Conservation (phyloP, 257 asterid genomes). For the Solanum rostratum region DNA sequence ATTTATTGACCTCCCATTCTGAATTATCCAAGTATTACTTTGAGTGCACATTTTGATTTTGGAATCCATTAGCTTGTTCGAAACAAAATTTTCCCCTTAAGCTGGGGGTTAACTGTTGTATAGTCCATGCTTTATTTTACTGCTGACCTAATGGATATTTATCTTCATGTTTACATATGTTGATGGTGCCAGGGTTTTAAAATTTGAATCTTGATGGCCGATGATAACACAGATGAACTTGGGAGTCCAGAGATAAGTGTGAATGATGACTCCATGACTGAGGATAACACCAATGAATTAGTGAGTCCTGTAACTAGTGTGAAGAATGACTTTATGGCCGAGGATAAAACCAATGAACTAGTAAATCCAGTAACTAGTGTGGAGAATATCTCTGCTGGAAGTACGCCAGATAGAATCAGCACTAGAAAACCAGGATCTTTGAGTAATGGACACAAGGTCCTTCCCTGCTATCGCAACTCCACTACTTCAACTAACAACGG, state of each 20-base stretch:
- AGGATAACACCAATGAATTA: not conserved
- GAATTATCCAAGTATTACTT: not conserved
- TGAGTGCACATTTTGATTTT: not conserved
- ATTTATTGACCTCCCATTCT: not conserved
- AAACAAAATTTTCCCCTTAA: not conserved
- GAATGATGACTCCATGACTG: not conserved
- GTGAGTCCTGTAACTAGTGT: not conserved
- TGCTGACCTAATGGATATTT: not conserved
- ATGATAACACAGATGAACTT: not conserved
- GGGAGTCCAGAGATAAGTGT: not conserved
- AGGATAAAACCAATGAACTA: conserved; percentile 22
- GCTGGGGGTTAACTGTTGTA: not conserved
- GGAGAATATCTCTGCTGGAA: conserved; percentile 11
- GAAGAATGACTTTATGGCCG: conserved; percentile 16
- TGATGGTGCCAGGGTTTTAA: not conserved
- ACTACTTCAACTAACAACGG: conserved; percentile 21
- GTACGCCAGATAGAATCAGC: not conserved
- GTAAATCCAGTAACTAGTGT: conserved; percentile 6
- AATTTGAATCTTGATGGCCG: not conserved
- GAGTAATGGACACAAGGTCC: conserved; percentile 6
- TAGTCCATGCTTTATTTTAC: not conserved
- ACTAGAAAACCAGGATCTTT: conserved; percentile 6
- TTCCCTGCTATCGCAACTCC: conserved; percentile 11
- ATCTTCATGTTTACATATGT: not conserved
- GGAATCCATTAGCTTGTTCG: not conserved